Conservation (phyloP, 1,284 basidiomycete species). For the Fomitopsis betulina region DNA sequence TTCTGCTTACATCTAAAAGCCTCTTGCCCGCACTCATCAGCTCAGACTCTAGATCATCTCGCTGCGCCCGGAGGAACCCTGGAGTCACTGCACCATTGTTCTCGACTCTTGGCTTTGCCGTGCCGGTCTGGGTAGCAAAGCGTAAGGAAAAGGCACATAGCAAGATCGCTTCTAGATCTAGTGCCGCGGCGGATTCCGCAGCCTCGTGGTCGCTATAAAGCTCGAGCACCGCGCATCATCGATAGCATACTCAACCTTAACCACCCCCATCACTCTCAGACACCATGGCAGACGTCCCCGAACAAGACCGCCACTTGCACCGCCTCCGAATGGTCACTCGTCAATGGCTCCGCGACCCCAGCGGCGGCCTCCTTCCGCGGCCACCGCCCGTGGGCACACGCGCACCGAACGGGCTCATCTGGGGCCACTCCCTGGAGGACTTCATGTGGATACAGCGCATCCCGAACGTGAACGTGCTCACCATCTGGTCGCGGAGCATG, state of each 20-base stretch:
- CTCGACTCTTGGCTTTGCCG: too few relatives aligned
- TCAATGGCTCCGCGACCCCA: slow-evolving; percentile 17
- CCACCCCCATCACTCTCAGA: neutral
- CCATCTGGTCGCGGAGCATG: slow-evolving; percentile 32
- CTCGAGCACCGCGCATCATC: neutral
- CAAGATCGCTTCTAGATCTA: neutral
- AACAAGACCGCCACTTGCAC: neutral
- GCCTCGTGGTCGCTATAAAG: neutral
- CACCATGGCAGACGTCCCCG: neutral
- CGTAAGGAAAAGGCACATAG: neutral
- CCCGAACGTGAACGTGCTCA: slow-evolving; percentile 20
- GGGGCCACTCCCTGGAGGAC: slow-evolving; percentile 27
- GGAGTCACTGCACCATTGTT: too few relatives aligned
- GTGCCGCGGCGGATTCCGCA: neutral
- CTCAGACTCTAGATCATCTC: too few relatives aligned
- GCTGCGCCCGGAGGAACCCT: too few relatives aligned
- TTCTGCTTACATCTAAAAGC: too few relatives aligned
- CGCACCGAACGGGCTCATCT: slow-evolving; percentile 27
- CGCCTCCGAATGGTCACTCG: slow-evolving; percentile 1
- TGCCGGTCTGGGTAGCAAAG: neutral
- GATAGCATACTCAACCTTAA: neutral
- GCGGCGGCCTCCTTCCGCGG: slow-evolving; percentile 21
- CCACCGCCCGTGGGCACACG: slow-evolving; percentile 23
- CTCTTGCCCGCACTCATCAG: too few relatives aligned
- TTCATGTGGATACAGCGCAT: slow-evolving; percentile 27